These are phyloP conservation scores for Xylariomycetidae sp. DNA, from an alignment of 2,329 filamentous ascomycete species.

Conservation along the genomic window DNA sequence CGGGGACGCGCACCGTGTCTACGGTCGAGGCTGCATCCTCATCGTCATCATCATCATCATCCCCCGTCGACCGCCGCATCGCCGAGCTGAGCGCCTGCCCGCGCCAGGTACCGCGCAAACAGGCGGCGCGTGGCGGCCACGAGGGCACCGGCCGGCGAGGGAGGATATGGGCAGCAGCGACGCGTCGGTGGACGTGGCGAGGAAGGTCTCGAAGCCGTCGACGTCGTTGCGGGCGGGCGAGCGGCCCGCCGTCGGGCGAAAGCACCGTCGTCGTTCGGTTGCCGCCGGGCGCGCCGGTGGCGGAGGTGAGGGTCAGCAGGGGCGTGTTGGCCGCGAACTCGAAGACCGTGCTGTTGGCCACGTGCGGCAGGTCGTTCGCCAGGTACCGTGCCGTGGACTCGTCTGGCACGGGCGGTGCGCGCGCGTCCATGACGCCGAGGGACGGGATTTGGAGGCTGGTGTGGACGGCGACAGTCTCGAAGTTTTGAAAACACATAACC, in stretches of 20 bases:
- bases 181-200: conserved; percentile 5
- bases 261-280: conserved; percentile 2
- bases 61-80: no score
- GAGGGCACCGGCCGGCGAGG: conserved; percentile 1
- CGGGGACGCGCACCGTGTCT: conserved; percentile 1
- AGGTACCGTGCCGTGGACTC: conserved; percentile 6
- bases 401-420: conserved; percentile 4
- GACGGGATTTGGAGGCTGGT: conserved; percentile 6
- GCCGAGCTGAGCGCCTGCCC: no score
- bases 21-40: no score
- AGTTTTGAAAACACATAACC: conserved; percentile 6
- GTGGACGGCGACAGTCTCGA: conserved; percentile 5
- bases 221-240: conserved; percentile 1
- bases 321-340: conserved; percentile 8
- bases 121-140: conserved; percentile 7
- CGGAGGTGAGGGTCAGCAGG: conserved; percentile 6
- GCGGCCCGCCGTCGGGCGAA: background rate
- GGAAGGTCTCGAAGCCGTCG: conserved; percentile 5
- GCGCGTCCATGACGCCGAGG: conserved; percentile 5
- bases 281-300: no score
- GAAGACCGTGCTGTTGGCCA: conserved; percentile 4
- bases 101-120: conserved; percentile 8
- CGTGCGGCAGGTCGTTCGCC: conserved; percentile 2
- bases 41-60: no score
- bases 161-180: conserved; percentile 5